Base-by-base conservation (phyloP, 257 asterid genomes). In the Ilex aquifolium region DNA sequence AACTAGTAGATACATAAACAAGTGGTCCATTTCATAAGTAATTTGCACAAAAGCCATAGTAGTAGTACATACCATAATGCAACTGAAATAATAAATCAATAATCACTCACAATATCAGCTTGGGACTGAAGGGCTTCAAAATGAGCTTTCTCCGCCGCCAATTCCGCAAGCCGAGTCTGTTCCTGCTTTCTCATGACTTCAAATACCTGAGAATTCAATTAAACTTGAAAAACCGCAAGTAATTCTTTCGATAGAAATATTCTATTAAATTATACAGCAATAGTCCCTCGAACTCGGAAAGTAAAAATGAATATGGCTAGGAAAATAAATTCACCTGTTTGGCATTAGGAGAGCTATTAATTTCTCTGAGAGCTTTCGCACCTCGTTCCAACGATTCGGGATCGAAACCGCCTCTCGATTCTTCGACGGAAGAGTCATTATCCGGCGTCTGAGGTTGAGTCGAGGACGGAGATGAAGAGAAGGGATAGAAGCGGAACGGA, bases 141-240 rank as follows among this genome's bases (percentile, higher is more conserved):
- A 72, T 89, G 77, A n/a, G 85, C 84, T 79, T 79, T 89, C 79
- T 92, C 95, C 0, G 98, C 97, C 0, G 69, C 83, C 81, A 85
- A 65, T 73, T 92, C 98, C 5, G 84, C 76, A 50, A 77, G 81
- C 72, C 98, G 82, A 8, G 79, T 57, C 60, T 85, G 85, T 56
- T 92, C 98, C 82, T 92, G 98, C 84, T 82, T 77, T 67, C 97
- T 85, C 98, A 89, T 92, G 50, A 92, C 69, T 31, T 87, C 92
- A 57, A 87, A 92, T 53, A 83, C 91, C 98, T 91, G 63, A 31
- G 44, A 59, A 31, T 64, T 32, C 29, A 50, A 65, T 16, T 48
- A 36, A 53, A 69, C 36, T 55, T 8, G 10, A 42, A 8, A 40
- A 67, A n/a, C 59, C 11, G 30, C 29, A 32, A 10, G 8, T 11